Evolutionary conservation across 148 eudicot species (phyloP), one percentile per base, ranked within the genome.

Genomic region (Fagopyrum tataricum): DNA sequence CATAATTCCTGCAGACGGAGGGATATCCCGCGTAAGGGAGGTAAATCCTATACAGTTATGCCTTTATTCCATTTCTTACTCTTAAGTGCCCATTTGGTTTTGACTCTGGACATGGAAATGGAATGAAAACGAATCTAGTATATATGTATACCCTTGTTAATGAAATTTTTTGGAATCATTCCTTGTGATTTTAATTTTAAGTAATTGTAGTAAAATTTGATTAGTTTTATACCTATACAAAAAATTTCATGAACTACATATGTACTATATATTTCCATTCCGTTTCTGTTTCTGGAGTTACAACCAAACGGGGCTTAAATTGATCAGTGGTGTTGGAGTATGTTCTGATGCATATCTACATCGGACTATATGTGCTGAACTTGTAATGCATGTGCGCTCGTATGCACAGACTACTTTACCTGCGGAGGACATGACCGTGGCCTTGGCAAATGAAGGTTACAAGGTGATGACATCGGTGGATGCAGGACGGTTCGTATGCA

Each of bases 401-500:
- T n/a, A n/a, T n/a, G n/a, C n/a, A 77, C 91, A 95, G 99, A 92
- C 96, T 77, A 59, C 84, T 23, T 94, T 95, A 72, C 96, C 97
- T 0, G 85, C 84, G 46, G 88, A 85, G 71, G 89, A 84, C 21
- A 95, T 95, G 4, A 75, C 90, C 13, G 76, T 76, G 67, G 75
- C 85, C 44, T 82, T 95, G 81, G 85, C 88, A 42, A 85, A 81
- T 72, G 83, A 86, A 85, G 92, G 94, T 18, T 91, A 81, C 66
- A 92, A 86, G 41, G 97, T 95, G 76, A 82, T 81, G 84, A 87
- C 85, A 31, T 95, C 99, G 5, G 88, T 90, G n/a, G 97, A 95
- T 81, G 99, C 99, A 21, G 99, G 97, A 11, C 86, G 99, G 5
- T 95, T 95, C 73, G 99, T 95, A 14, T 95, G 99, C 84, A 95